Evolutionary conservation across 306 rosid genomes (phyloP), one percentile per base, ranked within the genome.

Genomic region (Dalbergia cultrata): DNA sequence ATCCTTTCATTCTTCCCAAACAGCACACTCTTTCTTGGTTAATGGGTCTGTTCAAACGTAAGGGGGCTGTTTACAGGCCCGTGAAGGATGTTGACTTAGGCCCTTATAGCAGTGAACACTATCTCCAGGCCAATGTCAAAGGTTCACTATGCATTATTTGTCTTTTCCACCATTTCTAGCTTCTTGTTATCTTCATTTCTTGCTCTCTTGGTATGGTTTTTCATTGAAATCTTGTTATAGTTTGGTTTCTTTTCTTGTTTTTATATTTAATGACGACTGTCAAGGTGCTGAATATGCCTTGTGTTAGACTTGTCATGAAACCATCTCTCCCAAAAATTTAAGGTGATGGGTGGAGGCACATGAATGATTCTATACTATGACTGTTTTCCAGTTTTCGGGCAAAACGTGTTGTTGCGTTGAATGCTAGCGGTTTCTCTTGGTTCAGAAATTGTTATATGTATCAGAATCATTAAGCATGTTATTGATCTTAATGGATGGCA

Each of bases 71-170:
- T 65, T 95, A 88, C 82, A 81, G 79, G 49, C 92, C 95, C 0
- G 91, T 76, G 19, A 81, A 83, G 6, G 88, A 87, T 58, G 88
- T 95, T 6, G 97, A 95, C 78, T 83, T 95, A 44, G 80, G 89
- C 18, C 74, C 95, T 66, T 56, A 67, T 0, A 95, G 97, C 75
- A 82, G 73, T 71, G 89, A 95, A 71, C 71, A 67, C 89, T 95
- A 95, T 84, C 89, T 89, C 37, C 91, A 70, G 77, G 97, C 98
- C 68, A 76, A 92, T 81, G 98, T 95, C 81, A 92, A 92, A 91
- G 98, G 98, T 91, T 65, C 78, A 41, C 52, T 44, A 0, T 10
- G 10, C 13, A 68, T 53, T 50, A 58, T 52, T 13, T 74, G 11
- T 37, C 31, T n/a, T 78, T 21, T 53, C 21, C 62, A 19, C 7